A percentile compares a stretch with the other conserved stretches of the same genome.
These are phyloP conservation scores for Conticribra guillardii DNA, from an alignment of 108 stramenopile genomes.

Conservation along the genomic window DNA sequence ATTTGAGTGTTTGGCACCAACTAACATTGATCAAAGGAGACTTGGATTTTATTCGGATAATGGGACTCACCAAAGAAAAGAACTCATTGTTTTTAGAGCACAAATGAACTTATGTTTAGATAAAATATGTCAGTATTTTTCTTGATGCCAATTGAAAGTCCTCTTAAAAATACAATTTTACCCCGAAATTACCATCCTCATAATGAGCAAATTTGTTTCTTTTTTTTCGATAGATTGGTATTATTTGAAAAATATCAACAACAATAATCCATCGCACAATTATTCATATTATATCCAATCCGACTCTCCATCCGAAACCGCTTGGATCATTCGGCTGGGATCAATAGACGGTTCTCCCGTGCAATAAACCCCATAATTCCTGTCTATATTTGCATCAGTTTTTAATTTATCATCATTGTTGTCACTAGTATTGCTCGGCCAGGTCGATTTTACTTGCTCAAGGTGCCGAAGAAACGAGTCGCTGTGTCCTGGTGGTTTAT, in stretches of 20 bases:
- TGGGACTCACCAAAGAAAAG: no score
- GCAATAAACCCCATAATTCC: conserved; percentile 23
- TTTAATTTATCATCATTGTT: background rate
- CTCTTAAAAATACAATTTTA: no score
- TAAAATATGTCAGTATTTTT: no score
- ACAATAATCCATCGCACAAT: background rate
- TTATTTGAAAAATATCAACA: background rate
- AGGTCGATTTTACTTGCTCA: conserved; percentile 26
- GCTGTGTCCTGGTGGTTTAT: conserved; percentile 29
- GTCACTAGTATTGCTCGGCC: conserved; percentile 18
- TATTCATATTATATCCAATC: conserved; percentile 29
- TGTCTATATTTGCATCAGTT: background rate
- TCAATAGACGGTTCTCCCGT: conserved; percentile 42
- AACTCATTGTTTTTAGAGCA: no score
- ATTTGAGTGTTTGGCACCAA: no score
- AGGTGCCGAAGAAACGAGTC: conserved; percentile 34
- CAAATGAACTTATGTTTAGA: no score
- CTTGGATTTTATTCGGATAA: no score
- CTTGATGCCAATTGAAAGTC: no score
- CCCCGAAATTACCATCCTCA: no score
- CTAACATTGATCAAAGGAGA: no score
- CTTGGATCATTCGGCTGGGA: conserved; percentile 36
- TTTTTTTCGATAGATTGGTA: background rate
- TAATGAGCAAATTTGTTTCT: no score
- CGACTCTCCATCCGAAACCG: conserved; percentile 36